Evolutionary conservation across 192 early-diverging fungal species (phyloP).

Genomic region (Tieghemiomyces parasiticus): DNA sequence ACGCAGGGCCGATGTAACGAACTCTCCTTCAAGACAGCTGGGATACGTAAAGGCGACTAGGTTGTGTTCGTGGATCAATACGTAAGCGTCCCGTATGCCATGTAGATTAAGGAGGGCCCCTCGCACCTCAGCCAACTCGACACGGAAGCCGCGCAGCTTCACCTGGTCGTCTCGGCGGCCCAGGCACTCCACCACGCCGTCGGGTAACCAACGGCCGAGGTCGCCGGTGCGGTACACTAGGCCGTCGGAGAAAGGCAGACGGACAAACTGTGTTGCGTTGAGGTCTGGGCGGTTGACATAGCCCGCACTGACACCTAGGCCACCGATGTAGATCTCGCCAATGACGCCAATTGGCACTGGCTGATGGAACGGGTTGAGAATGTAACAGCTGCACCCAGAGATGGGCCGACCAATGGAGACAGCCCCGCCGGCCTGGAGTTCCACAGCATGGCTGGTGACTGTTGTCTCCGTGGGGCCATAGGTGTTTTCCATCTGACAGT

Average conservation of each 20-base stretch:
- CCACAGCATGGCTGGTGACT: not conserved
- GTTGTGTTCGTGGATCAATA: not conserved
- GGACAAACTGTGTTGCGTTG: constrained; percentile 19
- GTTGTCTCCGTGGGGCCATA: constrained; percentile 4
- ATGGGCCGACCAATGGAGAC: constrained; percentile 12
- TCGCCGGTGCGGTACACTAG: constrained; percentile 9
- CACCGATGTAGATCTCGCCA: constrained; percentile 29
- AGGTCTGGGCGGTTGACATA: constrained; percentile 28
- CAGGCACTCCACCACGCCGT: constrained; percentile 13
- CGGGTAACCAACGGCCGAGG: not conserved
- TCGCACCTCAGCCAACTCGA: constrained; percentile 26
- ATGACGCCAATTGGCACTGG: constrained; percentile 20
- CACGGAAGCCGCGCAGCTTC: constrained; percentile 31
- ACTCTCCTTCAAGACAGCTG: not conserved
- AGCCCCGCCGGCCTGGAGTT: not conserved
- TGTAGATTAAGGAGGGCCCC: constrained; percentile 10
- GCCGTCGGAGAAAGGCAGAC: constrained; percentile 11
- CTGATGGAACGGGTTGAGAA: constrained; percentile 12
- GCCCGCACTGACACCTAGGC: constrained; percentile 20
- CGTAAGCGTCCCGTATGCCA: not conserved
- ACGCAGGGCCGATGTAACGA: not conserved
- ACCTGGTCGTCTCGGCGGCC: constrained; percentile 31
- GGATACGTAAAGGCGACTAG: not conserved
- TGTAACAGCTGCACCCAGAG: constrained; percentile 11
- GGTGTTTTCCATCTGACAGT: not conserved